Conservation (phyloP, 2,329 filamentous ascomycete genomes). For the Venturia carpophila region DNA sequence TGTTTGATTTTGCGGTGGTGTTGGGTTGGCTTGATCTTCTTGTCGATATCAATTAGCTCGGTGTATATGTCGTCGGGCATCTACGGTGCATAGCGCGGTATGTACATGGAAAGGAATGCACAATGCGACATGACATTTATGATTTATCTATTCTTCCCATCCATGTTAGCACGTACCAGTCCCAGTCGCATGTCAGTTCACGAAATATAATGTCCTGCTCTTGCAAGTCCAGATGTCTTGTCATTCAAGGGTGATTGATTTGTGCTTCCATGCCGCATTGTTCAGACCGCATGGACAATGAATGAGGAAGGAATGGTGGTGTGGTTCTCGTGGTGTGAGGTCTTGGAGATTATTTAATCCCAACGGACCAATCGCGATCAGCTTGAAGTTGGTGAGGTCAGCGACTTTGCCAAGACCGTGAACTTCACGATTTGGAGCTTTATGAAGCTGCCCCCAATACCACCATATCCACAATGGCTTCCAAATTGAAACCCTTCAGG, state of each 20-base stretch:
- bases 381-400: conserved; percentile 2
- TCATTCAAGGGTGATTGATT: too few species aligned
- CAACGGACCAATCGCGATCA: not conserved
- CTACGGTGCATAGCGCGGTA: not conserved
- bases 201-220: too few species aligned
- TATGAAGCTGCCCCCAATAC: not conserved
- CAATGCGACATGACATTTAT: not conserved
- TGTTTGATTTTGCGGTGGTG: conserved; percentile 1
- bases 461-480: conserved; percentile 56
- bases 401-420: not conserved
- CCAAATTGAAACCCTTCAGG: conserved; percentile 67
- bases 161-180: too few species aligned
- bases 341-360: not conserved
- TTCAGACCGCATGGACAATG: too few species aligned
- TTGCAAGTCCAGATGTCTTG: too few species aligned
- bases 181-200: too few species aligned
- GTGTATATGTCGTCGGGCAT: not conserved
- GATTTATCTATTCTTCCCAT: not conserved
- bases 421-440: not conserved
- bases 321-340: not conserved
- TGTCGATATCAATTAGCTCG: not conserved
- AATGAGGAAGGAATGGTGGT: too few species aligned
- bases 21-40: not conserved
- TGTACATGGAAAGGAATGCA: not conserved
- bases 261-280: too few species aligned